These are phyloP conservation scores for Noccaea bulbosa DNA, from an alignment of 345 rosid genomes.

Conservation along the genomic window DNA sequence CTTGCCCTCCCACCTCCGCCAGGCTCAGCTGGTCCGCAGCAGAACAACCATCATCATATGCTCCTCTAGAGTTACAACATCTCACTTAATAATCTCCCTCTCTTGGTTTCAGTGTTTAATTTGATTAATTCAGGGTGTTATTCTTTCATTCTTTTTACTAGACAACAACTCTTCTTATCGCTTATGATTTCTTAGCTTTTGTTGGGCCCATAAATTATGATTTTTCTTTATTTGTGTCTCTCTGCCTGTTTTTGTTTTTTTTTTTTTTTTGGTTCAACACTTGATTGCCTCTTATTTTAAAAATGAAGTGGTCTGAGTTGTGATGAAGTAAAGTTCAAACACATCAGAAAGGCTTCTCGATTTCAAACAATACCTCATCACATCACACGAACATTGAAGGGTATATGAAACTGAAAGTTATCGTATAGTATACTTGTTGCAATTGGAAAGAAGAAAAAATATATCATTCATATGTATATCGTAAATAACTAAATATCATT, in stretches of 20 bases:
- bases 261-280: too few relatives aligned
- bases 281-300: too few relatives aligned
- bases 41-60: constrained; percentile 52
- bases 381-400: too few relatives aligned
- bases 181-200: constrained; percentile 3
- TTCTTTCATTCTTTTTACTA: constrained; percentile 37
- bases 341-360: too few relatives aligned
- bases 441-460: too few relatives aligned
- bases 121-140: constrained; percentile 31
- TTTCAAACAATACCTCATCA: too few relatives aligned
- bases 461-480: too few relatives aligned
- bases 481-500: too few relatives aligned
- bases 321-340: too few relatives aligned
- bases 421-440: too few relatives aligned
- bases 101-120: neutral
- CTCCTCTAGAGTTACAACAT: constrained; percentile 50
- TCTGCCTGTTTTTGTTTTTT: neutral
- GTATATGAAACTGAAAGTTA: too few relatives aligned
- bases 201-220: neutral
- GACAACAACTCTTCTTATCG: constrained; percentile 9
- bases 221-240: neutral
- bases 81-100: constrained; percentile 21
- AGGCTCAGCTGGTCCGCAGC: constrained; percentile 42
- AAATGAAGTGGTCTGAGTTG: too few relatives aligned
- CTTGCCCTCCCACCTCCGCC: constrained; percentile 46